Percentiles rank a stretch among this genome's conserved stretches.
phyloP scores from a whole-genome alignment of 78 protist species.

The Dictyostelium intermedium region DNA sequence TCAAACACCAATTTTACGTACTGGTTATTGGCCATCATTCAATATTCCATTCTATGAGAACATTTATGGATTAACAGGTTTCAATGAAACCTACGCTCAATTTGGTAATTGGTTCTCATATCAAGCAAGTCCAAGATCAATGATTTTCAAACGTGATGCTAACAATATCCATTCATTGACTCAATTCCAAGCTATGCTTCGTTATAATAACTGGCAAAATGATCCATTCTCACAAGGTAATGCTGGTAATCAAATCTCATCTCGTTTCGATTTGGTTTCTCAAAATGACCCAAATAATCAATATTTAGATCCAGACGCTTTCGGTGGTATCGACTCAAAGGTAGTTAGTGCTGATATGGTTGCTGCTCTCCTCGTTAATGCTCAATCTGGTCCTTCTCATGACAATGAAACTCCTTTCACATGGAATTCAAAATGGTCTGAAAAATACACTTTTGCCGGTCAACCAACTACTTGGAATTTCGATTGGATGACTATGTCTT shows the following conservation, averaged over 20 bases:
- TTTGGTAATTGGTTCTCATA: conserved; percentile 59
- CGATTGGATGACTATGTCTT: conserved; percentile 47
- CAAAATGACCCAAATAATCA: conserved; percentile 37
- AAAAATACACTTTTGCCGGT: conserved; percentile 42
- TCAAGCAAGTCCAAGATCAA: conserved; percentile 76
- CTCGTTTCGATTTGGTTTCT: conserved; percentile 87
- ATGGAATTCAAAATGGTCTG: conserved; percentile 17
- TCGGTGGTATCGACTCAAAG: conserved; percentile 76
- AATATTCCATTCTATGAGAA: conserved; percentile 90
- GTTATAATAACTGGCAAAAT: conserved; percentile 87
- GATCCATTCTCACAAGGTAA: conserved; percentile 88
- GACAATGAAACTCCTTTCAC: conserved; percentile 51
- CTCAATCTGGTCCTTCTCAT: conserved; percentile 75
- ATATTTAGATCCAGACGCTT: conserved; percentile 62
- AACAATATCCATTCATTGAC: conserved; percentile 41
- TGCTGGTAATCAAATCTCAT: conserved; percentile 80
- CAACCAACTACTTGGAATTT: conserved; percentile 68
- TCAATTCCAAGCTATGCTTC: conserved; percentile 67
- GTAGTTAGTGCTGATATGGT: conserved; percentile 29
- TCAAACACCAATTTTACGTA: conserved; percentile 39
- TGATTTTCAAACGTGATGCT: conserved; percentile 83
- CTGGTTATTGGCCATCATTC: conserved; percentile 89
- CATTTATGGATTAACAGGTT: conserved; percentile 85
- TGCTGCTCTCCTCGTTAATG: conserved; percentile 35
- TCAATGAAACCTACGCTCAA: conserved; percentile 10